Conservation (phyloP, 352 stramenopile genomes). For the Phytophthora tubulina region DNA sequence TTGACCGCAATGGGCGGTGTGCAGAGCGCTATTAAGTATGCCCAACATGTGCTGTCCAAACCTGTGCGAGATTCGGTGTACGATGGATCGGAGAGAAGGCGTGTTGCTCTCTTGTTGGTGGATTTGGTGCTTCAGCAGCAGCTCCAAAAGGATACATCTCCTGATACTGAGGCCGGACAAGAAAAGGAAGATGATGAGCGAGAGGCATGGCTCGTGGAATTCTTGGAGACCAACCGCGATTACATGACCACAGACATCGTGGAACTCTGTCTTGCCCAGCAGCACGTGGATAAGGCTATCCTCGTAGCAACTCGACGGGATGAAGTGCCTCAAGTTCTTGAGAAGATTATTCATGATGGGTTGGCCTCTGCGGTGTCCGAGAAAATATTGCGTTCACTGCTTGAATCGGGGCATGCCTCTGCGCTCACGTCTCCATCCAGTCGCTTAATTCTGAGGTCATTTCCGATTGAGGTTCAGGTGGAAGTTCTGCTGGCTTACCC, state of each 20-base stretch:
- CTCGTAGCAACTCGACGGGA: conserved; percentile 60
- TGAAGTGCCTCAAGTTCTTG: conserved; percentile 56
- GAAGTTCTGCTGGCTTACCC: conserved; percentile 61
- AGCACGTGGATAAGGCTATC: conserved; percentile 79
- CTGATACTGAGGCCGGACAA: conserved; percentile 31
- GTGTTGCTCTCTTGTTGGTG: conserved; percentile 62
- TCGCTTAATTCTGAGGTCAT: conserved; percentile 64
- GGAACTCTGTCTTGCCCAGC: conserved; percentile 71
- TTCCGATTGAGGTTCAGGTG: conserved; percentile 61
- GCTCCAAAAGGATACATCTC: conserved; percentile 41
- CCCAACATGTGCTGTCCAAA: conserved; percentile 60
- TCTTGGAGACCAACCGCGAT: conserved; percentile 67
- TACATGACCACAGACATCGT: conserved; percentile 74
- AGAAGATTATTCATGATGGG: conserved; percentile 61
- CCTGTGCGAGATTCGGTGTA: conserved; percentile 42
- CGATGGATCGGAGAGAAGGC: conserved; percentile 52
- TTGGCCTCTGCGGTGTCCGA: conserved; percentile 54
- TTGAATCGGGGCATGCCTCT: conserved; percentile 51
- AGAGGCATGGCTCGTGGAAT: conserved; percentile 61
- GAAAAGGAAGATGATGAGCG: conserved; percentile 43
- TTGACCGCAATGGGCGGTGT: conserved; percentile 65
- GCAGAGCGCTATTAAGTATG: conserved; percentile 69
- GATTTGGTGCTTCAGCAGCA: conserved; percentile 74
- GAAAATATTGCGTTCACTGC: conserved; percentile 47
- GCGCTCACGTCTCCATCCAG: conserved; percentile 49